phyloP scores from a whole-genome alignment of 2,329 filamentous ascomycete genomes.

The Beauveria sp. region DNA sequence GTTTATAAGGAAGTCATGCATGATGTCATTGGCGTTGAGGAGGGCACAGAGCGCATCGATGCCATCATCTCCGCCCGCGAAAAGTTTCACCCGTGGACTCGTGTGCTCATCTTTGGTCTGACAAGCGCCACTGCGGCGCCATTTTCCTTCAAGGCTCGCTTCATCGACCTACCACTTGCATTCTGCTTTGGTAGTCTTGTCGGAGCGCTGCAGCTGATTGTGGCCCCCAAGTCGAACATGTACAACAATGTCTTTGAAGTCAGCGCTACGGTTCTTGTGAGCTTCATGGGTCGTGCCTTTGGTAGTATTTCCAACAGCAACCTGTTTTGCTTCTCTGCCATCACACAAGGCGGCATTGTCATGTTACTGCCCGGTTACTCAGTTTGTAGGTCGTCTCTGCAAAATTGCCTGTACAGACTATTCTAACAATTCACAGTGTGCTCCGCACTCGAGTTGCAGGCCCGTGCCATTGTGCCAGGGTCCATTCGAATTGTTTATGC shows the following conservation, averaged over 20 bases:
- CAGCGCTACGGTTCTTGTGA: slow-evolving; percentile 51
- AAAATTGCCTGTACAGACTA: neutral
- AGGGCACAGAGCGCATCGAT: slow-evolving; percentile 46
- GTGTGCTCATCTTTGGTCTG: slow-evolving; percentile 62
- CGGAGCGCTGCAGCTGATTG: slow-evolving; percentile 61
- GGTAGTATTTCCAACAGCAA: slow-evolving; percentile 46
- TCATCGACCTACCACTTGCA: slow-evolving; percentile 64
- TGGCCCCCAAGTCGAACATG: slow-evolving; percentile 61
- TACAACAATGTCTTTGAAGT: slow-evolving; percentile 62
- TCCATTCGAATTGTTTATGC: slow-evolving; percentile 69
- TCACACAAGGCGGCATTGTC: slow-evolving; percentile 58
- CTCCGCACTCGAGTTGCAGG: slow-evolving; percentile 56
- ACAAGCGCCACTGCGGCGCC: slow-evolving; percentile 65
- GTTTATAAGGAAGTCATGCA: slow-evolving; percentile 60
- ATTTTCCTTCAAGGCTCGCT: slow-evolving; percentile 65
- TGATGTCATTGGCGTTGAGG: slow-evolving; percentile 49
- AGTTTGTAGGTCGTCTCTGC: slow-evolving; percentile 35
- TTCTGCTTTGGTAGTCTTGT: slow-evolving; percentile 65
- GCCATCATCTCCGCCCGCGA: slow-evolving; percentile 45
- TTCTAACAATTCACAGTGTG: slow-evolving; percentile 24
- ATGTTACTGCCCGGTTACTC: slow-evolving; percentile 59
- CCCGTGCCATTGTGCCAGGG: slow-evolving; percentile 59
- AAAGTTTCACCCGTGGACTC: slow-evolving; percentile 44
- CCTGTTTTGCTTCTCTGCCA: slow-evolving; percentile 58
- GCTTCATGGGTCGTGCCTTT: slow-evolving; percentile 54